Conservation (phyloP, 2,329 filamentous ascomycete genomes). For the Ploettnerulaceae sp. region DNA sequence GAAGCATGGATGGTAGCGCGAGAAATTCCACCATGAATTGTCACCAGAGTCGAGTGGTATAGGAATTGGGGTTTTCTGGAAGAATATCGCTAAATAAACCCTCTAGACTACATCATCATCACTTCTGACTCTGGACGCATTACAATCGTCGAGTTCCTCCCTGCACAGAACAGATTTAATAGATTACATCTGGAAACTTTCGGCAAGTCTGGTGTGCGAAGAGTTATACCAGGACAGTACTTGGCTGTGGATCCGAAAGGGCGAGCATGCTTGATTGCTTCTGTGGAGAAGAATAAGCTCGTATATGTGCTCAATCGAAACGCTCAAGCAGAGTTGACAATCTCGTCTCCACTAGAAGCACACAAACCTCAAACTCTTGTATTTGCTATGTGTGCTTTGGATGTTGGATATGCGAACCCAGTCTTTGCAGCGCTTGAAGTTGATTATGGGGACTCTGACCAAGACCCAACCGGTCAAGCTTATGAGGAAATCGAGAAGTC, state of each 20-base stretch:
- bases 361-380: conserved; percentile 91
- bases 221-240: conserved; percentile 93
- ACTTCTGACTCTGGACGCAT: conserved; percentile 94
- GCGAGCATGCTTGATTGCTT: conserved; percentile 88
- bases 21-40: conserved; percentile 31
- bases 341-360: conserved; percentile 93
- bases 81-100: conserved; percentile 28
- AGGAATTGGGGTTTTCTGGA: conserved; percentile 5
- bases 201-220: conserved; percentile 90
- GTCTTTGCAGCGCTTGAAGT: conserved; percentile 94
- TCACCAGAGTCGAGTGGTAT: conserved; percentile 18
- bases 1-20: conserved; percentile 53
- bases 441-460: conserved; percentile 86
- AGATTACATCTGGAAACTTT: conserved; percentile 95
- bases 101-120: conserved; percentile 87
- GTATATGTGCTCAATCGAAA: conserved; percentile 98
- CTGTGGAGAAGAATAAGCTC: conserved; percentile 97
- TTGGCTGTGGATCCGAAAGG: conserved; percentile 94
- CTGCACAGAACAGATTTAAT: conserved; percentile 79
- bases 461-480: conserved; percentile 82
- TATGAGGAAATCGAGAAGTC: conserved; percentile 80
- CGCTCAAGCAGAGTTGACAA: conserved; percentile 88
- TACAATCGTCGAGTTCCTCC: conserved; percentile 86
- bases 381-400: conserved; percentile 79
- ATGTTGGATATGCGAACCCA: conserved; percentile 95